Evolutionary conservation across 805 yeast genomes (phyloP), one percentile per base, ranked within the genome.

Genomic region (Zygosaccharomyces gambellarensis): DNA sequence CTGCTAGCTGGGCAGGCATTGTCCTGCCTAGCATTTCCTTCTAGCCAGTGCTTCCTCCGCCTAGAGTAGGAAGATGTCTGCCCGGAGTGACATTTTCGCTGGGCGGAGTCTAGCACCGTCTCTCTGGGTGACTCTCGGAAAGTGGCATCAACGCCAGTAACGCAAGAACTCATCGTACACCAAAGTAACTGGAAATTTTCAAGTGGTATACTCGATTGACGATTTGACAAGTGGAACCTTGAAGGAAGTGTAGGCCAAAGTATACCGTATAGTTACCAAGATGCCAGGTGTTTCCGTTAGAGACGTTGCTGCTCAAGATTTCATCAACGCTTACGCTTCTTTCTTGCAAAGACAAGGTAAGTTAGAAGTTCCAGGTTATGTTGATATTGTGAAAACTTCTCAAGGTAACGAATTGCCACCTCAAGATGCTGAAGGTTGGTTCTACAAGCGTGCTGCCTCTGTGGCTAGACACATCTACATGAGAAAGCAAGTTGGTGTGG

Each of bases 231-330:
- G 23, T 32, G 42, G 38, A 30, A 27, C 21, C 25, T 42, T 30
- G 25, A 31, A 25, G 32, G 38, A 42, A 42, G 45, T 42, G 45
- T 42, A 42, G 45, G 45, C 36, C 14, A 30, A 42, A 34, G 27
- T 21, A 42, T 19, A 34, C 45, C 36, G 25, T 42, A 42, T 14
- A 17, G 55, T 55, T 54, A 61, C 62, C 68, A 81, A 79, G 71
- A 89, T 89, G 96, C 86, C 95, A 83, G 96, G 96, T 87, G 90
- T 85, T 83, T 84, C 96, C 81, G 96, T 89, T 77, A 88, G 97
- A 87, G 99, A 94, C 97, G 99, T 94, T 80, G 97, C 98, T 80
- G 99, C 99, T 78, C 98, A 94, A 87, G 95, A 88, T 65, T 94
- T 94, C 82, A 92, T 94, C 79, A 90, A 89, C 83, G 96, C 98